Evolutionary conservation across 345 rosid species (phyloP), one percentile per base, ranked within the genome.

Genomic region (Gossypium mustelinum): DNA sequence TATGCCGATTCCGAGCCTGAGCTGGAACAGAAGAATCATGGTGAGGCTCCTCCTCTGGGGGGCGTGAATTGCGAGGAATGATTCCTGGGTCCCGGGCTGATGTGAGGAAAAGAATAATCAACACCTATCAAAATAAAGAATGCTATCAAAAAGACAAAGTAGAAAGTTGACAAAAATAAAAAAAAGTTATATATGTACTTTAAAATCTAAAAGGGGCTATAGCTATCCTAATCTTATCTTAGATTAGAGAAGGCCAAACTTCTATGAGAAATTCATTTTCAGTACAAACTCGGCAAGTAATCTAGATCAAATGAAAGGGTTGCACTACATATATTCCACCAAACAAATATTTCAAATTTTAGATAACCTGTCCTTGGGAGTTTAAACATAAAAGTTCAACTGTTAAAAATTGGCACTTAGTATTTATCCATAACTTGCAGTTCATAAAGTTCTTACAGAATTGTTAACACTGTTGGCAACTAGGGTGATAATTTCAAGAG

Each of bases 81-180:
- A 93, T 90, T 79, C 99, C 99, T 24, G 99, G 99, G 78, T 95
- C 99, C 75, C 94, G 86, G 18, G 97, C 92, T 55, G 99, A 93
- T 63, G 97, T 93, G 66, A 90, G 84, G 84, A 82, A 93, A 74
- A 95, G 91, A 82, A 95, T 93, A 75, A 81, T 74, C 89, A 95
- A 75, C 61, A 91, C 91, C 99, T 95, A 85, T 73, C 68, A 85
- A 83, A 83, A 81, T 66, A 75, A 86, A 78, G 56, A 24, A 20
- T 13, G 50, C 47, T 65, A 76, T 77, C 76, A 77, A 68, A 43
- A 60, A 78, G 69, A 9, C 48, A 57, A 22, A 72, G 59, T 52
- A 71, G 54, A 34, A 14, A 24, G 6, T 67, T 17, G 50, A 27
- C 34, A 73, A 17, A 44, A 45, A 58, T 48, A 48, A 14, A 8